Evolutionary conservation across 2,329 filamentous ascomycete genomes (phyloP).

Genomic region (Esteya vermicola): DNA sequence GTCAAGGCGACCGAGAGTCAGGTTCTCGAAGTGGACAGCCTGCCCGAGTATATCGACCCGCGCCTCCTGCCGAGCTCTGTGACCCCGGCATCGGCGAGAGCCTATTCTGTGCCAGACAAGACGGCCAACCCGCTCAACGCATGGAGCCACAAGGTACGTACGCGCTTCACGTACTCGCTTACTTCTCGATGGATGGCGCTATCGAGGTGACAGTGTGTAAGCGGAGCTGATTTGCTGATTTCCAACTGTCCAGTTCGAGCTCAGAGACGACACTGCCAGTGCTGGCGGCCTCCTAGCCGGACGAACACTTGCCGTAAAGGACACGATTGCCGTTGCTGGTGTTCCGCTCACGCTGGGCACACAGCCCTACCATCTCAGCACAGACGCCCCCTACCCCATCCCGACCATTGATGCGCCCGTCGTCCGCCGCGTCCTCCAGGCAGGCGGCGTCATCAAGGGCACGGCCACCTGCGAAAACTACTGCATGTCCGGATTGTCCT

Average conservation of each 20-base stretch:
- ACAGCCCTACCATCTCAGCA: conserved; percentile 22
- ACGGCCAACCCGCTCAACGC: conserved; percentile 19
- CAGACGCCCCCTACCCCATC: conserved; percentile 45
- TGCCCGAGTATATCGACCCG: conserved; percentile 15
- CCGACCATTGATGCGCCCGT: conserved; percentile 39
- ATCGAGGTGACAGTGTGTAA: too few species aligned
- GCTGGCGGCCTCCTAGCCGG: conserved; percentile 47
- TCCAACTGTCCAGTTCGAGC: conserved; percentile 11
- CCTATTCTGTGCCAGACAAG: conserved; percentile 11
- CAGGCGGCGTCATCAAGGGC: conserved; percentile 56
- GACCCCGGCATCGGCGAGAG: conserved; percentile 5
- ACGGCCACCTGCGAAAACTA: conserved; percentile 58
- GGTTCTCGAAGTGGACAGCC: conserved; percentile 12
- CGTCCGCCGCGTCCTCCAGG: conserved; percentile 27
- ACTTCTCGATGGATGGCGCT: too few species aligned
- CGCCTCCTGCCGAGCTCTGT: conserved; percentile 10
- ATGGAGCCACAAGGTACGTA: conserved; percentile 16
- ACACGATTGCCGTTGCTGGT: conserved; percentile 59
- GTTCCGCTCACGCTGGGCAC: conserved; percentile 40
- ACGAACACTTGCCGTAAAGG: conserved; percentile 59
- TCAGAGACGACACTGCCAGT: conserved; percentile 9
- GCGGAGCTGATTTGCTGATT: too few species aligned
- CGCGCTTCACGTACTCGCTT: neutral
- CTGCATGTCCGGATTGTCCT: conserved; percentile 40
- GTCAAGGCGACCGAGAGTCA: conserved; percentile 16